Evolutionary conservation across 1,139 yeast genomes (phyloP).

Genomic region (Candida sojae): DNA sequence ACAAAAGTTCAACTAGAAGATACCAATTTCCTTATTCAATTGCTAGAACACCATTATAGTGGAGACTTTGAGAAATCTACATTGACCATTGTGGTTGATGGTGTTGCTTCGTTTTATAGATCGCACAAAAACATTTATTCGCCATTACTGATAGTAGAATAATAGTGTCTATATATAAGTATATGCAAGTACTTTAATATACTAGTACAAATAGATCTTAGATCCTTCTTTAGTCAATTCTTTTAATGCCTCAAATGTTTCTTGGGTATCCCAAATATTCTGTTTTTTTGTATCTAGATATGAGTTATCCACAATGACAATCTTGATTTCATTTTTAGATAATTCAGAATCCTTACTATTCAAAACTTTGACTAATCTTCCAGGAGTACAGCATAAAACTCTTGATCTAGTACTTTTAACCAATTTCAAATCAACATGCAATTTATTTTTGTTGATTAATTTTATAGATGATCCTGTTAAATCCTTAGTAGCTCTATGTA

Average conservation of each 20-base stretch:
- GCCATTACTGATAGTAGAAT: conserved; percentile 31
- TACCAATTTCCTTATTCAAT: conserved; percentile 3
- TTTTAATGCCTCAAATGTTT: conserved; percentile 44
- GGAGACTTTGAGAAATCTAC: conserved; percentile 17
- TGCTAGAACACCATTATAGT: neutral
- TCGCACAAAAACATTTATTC: conserved; percentile 32
- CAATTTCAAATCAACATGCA: conserved; percentile 57
- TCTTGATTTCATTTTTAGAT: conserved; percentile 51
- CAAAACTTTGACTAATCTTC: conserved; percentile 56
- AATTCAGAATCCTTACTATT: conserved; percentile 38
- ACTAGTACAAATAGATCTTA: conserved; percentile 50
- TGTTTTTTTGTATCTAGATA: conserved; percentile 65
- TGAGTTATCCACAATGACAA: conserved; percentile 62
- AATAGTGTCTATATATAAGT: neutral
- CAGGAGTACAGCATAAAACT: conserved; percentile 65
- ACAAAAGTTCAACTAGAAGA: conserved; percentile 11
- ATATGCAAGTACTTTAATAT: neutral
- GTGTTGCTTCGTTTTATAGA: conserved; percentile 31
- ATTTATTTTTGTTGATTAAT: conserved; percentile 65
- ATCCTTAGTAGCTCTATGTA: conserved; percentile 59
- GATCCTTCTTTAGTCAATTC: conserved; percentile 44
- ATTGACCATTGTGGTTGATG: conserved; percentile 20
- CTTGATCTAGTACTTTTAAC: conserved; percentile 52
- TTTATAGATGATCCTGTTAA: conserved; percentile 61
- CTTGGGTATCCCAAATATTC: conserved; percentile 62